phyloP scores from a whole-genome alignment of 2,329 filamentous ascomycete species.

The Xylariaceae sp. region DNA sequence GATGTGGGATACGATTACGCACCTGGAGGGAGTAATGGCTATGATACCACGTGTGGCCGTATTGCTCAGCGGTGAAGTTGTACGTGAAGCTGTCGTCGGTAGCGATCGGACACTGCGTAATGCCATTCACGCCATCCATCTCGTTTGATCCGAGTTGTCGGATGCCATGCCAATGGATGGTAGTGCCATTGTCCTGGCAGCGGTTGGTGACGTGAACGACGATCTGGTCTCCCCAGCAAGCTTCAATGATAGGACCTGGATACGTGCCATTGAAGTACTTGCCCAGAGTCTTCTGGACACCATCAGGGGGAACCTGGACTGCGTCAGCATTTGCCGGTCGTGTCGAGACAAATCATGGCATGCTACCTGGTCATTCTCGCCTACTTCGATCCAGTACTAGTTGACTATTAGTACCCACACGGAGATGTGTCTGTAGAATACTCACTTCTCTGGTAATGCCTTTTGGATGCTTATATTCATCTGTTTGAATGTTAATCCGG shows the following conservation, averaged over 20 bases:
- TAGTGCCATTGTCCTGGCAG: constrained; percentile 21
- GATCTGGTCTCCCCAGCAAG: constrained; percentile 27
- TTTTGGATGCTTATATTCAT: constrained; percentile 2
- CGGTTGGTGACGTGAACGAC: constrained; percentile 23
- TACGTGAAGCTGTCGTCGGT: constrained; percentile 3
- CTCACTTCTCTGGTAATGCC: constrained; percentile 10
- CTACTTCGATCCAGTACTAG: constrained; percentile 13
- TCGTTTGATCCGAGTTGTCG: constrained; percentile 27
- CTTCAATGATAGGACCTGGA: constrained; percentile 23
- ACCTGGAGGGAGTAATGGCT: constrained; percentile 5
- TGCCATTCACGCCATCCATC: constrained; percentile 6
- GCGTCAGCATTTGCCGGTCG: too few species aligned
- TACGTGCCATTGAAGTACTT: constrained; percentile 21
- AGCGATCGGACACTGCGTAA: constrained; percentile 7
- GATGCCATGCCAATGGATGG: constrained; percentile 34
- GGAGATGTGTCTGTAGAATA: background rate
- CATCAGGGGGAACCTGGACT: constrained; percentile 9
- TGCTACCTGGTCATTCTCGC: constrained; percentile 7
- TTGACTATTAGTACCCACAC: background rate
- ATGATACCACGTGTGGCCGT: constrained; percentile 8
- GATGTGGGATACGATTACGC: constrained; percentile 2
- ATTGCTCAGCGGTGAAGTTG: constrained; percentile 1
- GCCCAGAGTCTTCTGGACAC: constrained; percentile 8
- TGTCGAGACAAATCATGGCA: background rate
- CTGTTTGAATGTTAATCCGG: constrained; percentile 3